Evolutionary conservation across 139 green algal species (phyloP), one percentile per base, ranked within the genome.

Genomic region (Chlorella sp.): DNA sequence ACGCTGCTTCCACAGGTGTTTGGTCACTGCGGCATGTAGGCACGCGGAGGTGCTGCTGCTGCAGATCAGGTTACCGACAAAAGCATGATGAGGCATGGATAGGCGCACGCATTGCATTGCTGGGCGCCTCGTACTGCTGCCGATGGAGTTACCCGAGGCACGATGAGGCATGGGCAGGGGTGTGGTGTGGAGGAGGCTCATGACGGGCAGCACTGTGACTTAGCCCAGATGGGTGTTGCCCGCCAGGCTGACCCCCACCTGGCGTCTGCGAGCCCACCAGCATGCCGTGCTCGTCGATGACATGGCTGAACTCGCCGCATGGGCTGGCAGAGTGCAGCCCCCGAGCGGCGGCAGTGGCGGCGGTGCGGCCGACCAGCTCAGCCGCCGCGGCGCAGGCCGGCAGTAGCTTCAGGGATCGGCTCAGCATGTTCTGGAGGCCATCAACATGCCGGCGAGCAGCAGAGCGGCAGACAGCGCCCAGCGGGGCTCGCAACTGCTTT

Each of bases 1-100:
- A 0, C 77, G 58, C 77, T 83, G 77, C 60, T 58, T 41, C 77
- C 77, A 83, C 28, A 83, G 77, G 36, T 43, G 60, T 41, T 83
- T 83, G 56, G 77, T 83, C 1, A 83, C 60, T 78, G 72, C 14
- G 38, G 44, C 13, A 60, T 30, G 0, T 2, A 60, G 51, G n/a
- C n/a, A n/a, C n/a, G n/a, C n/a, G n/a, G n/a, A 65, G 56, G 56
- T 40, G 30, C 14, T 41, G 36, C 36, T n/a, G 62, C 24, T 2
- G n/a, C 4, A 43, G 30, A 22, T 28, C 62, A 38, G 13, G 62
- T 30, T 68, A 69, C 62, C 34, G 30, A 34, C 28, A 69, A 69
- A 34, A 69, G 62, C 62, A 69, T 13, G 1, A 34, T 1, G 16
- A 32, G 28, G 60, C 20, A 32, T 32, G 16, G 17, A n/a, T n/a